phyloP scores from a whole-genome alignment of 176 grass and related monocot species.

The Lolium perenne region DNA sequence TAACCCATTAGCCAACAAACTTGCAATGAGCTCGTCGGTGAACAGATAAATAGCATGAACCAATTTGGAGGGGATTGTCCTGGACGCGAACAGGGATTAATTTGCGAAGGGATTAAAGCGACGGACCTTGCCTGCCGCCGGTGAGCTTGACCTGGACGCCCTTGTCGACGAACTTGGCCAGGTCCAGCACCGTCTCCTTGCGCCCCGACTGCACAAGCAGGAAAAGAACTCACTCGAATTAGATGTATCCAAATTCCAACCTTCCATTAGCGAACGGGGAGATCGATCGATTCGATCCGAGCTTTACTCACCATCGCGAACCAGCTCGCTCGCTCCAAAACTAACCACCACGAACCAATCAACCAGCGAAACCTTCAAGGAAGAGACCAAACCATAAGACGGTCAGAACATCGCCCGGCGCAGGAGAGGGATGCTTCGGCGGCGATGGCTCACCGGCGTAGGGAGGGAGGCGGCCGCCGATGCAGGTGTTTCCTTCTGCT shows the following conservation, averaged over 20 bases:
- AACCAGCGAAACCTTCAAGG: neutral
- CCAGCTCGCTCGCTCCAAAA: neutral
- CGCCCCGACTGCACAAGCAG: slow-evolving; percentile 70
- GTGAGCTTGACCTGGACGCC: slow-evolving; percentile 97
- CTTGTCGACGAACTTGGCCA: slow-evolving; percentile 96
- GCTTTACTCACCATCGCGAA: slow-evolving; percentile 22
- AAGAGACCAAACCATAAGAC: neutral
- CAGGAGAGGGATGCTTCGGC: neutral
- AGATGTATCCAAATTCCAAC: neutral
- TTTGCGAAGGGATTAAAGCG: neutral
- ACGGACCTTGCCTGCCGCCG: slow-evolving; percentile 88
- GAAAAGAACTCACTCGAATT: neutral
- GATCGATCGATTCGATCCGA: neutral
- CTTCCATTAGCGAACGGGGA: neutral
- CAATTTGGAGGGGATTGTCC: neutral
- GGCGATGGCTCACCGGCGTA: neutral
- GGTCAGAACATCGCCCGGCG: neutral
- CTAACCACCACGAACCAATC: neutral
- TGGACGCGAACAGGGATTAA: neutral
- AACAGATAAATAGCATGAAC: neutral
- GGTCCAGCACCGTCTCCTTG: slow-evolving; percentile 90
- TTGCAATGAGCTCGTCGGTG: neutral
- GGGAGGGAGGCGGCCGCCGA: slow-evolving; percentile 21
- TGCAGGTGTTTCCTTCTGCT: neutral
- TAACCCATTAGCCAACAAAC: neutral